Evolutionary conservation across 1,139 yeast genomes (phyloP), one percentile per base, ranked within the genome.

Genomic region (Yamadazyma diospyri): DNA sequence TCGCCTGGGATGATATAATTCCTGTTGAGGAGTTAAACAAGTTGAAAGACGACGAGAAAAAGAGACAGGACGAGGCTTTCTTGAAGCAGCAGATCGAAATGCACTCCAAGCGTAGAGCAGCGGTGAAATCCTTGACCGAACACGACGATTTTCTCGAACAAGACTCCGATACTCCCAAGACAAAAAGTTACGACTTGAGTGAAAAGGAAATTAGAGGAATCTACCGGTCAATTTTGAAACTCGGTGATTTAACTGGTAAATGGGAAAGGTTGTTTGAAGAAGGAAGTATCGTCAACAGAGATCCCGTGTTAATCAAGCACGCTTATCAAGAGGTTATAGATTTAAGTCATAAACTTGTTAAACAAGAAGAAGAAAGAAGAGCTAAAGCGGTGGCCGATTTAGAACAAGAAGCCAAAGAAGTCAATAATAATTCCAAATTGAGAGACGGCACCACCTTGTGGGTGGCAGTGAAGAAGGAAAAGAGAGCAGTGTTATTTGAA

Each of bases 1-100:
- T 92, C 39, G 94, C 88, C 46, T 94, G 99, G 99, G 98, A 94
- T 62, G 99, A 94, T 57, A 94, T 94, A 48, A 94, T 94, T 49
- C 99, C 99, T 1, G 94, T 87, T 44, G 96, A 87, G 33, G 98
- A 94, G 57, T 70, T 94, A 41, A 75, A 78, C 37, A 85, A 85
- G 54, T 72, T 94, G 51, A 92, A 94, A 56, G 95, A 85, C 42
- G 95, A 88, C 40, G 98, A 92, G 51, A 82, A 83, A 67, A 80
- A 79, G 55, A 76, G 85, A 35, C 77, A 81, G 28, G 97, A 92
- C 47, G 97, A 92, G 43, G 82, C 76, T 42, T 89, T 79, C 54
- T 72, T 92, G 41, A 81, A 87, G 51, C 94, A 89, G 48, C 97
- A 94, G 57, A 80, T 92, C 47, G 88, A 87, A 43, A 76, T 89